Evolutionary conservation across 2,329 filamentous ascomycete genomes (phyloP), one percentile per base, ranked within the genome.

Genomic region (Colletotrichum limetticola): DNA sequence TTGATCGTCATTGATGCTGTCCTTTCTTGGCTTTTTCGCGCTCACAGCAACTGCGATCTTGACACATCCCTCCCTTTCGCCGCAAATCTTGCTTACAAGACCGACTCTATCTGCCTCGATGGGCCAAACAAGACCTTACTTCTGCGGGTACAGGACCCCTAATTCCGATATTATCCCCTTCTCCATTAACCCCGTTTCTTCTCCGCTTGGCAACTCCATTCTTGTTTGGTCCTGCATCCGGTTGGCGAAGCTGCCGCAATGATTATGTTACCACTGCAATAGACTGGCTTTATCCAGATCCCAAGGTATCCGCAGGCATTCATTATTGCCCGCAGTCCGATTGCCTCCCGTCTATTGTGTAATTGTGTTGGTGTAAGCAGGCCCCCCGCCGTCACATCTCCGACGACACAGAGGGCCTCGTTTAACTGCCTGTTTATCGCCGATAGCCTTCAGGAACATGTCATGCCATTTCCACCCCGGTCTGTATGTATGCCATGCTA

Each of bases 121-220:
- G 35, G 55, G 14, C 55, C 55, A 57, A 26, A 57, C 49, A 53
- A 5, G 7, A 42, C 37, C 37, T 28, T 22, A 22, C 60, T 64
- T 30, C 28, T 16, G 16, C 49, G 22, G 46, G 62, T 37, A 55
- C 30, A 55, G 57, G 42, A 72, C 65, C 65, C 59, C 65, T 72
- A 68, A 62, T 14, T 68, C 58, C 65, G 69, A 59, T 28, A 53
- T 8, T 19, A 30, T 53, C 57, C 30, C 26, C 24, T 26, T 42
- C 53, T 59, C 68, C 57, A 53, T 55, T 30, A 68, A 22, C 57
- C 65, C 68, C 53, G 53, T 53, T 59, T 32, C 26, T 67, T 69
- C 55, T 60, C 59, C 65, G 69, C 65, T 46, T 26, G 37, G 32
- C 24, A 32, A 32, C 53, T 63, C 37, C 66, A 26, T 42, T 64